Evolutionary conservation across 2,329 filamentous ascomycete species (phyloP).

Genomic region (Lecanosticta acicola): DNA sequence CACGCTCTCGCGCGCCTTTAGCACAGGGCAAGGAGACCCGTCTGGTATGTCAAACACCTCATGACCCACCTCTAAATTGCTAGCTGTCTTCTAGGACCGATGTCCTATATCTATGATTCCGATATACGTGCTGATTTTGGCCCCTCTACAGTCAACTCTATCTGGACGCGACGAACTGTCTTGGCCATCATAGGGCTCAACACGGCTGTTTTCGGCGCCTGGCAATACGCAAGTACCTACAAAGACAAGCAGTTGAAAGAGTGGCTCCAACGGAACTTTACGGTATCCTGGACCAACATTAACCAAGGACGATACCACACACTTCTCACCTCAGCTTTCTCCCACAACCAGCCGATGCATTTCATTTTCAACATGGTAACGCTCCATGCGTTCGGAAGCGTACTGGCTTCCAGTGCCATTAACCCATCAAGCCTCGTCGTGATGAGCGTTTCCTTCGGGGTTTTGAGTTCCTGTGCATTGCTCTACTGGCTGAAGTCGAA

Average conservation of each 20-base stretch:
- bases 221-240: slow-evolving; percentile 27
- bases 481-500: too few species aligned
- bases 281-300: slow-evolving; percentile 28
- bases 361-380: slow-evolving; percentile 40
- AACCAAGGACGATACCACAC: slow-evolving; percentile 34
- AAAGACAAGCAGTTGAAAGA: slow-evolving; percentile 18
- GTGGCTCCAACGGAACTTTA: slow-evolving; percentile 29
- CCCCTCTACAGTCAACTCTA: not conserved
- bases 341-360: slow-evolving; percentile 35
- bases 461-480: too few species aligned
- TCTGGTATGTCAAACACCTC: too few species aligned
- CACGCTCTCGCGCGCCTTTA: not conserved
- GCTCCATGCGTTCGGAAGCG: slow-evolving; percentile 23
- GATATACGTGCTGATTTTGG: not conserved
- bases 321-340: slow-evolving; percentile 37
- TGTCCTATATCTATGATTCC: not conserved
- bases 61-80: too few species aligned
- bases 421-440: not conserved
- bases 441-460: not conserved
- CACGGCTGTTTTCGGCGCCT: slow-evolving; percentile 35
- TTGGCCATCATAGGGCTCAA: slow-evolving; percentile 39
- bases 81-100: too few species aligned
- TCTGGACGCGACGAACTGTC: slow-evolving; percentile 19
- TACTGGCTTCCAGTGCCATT: slow-evolving; percentile 6
- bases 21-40: too few species aligned